Evolutionary conservation across 1,139 yeast genomes (phyloP), one percentile per base, ranked within the genome.

Genomic region (Geotrichum carabidarum): DNA sequence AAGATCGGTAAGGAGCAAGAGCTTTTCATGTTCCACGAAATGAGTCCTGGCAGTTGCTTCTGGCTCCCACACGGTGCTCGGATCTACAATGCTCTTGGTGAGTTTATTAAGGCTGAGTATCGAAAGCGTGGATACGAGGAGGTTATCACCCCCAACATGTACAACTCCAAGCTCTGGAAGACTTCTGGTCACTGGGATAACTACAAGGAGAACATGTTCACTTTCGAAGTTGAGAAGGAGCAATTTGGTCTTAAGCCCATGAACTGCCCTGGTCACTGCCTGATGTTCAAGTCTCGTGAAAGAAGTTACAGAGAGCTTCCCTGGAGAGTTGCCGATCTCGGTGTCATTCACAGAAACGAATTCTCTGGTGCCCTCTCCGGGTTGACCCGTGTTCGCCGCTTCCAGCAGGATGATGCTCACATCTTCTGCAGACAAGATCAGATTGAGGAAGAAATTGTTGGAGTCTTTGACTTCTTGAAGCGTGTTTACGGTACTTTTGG

Each of bases 31-130:
- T 94, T 94, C 81, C 83, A 91, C 72, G 99, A 94, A 73, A 76
- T 93, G 84, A 88, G 96, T 35, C 99, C 99, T 56, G 99, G 99
- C n/a, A 66, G 74, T 31, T 90, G 95, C 57, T 91, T 93, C 81
- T 91, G 98, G 96, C 80, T 93, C 66, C 99, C 99, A 53, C 98
- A 93, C 68, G 99, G 99, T 72, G 82, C 99, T 48, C 85, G 98
- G 76, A 90, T 93, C 67, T 93, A 90, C 79, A 88, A 87, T 73
- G 81, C 88, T 50, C 78, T 93, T 70, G 82, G 84, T 63, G 89
- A 85, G 18, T 75, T 88, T 71, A 71, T 93, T 74, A 82, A 94
- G 74, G 70, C 72, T 54, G 96, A 93, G 75, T 91, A 91, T 75
- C 82, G 85, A 70, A 82, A 79, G 73, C 85, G 97, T 74, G 98